phyloP scores from a whole-genome alignment of 805 yeast genomes.

The Kodamaea laetipori region DNA sequence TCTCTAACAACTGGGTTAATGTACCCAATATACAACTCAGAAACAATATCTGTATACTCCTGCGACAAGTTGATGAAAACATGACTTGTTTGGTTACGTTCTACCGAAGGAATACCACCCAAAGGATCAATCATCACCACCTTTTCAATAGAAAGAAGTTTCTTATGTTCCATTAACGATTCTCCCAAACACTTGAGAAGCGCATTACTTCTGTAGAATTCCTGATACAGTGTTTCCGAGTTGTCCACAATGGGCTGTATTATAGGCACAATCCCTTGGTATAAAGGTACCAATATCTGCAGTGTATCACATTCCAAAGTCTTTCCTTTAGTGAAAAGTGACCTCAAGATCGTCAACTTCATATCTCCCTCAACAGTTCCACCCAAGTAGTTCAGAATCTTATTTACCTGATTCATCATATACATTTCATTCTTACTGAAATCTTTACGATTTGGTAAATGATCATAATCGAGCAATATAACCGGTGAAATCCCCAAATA shows the following conservation, averaged over 20 bases:
- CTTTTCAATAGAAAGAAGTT: slow-evolving; percentile 67
- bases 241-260: slow-evolving; percentile 53
- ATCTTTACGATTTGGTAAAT: slow-evolving; percentile 20
- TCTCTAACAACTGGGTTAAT: slow-evolving; percentile 47
- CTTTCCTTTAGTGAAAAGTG: slow-evolving; percentile 29
- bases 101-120: slow-evolving; percentile 92
- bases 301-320: slow-evolving; percentile 20
- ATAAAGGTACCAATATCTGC: slow-evolving; percentile 30
- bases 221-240: slow-evolving; percentile 23
- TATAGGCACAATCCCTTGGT: slow-evolving; percentile 59
- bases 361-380: slow-evolving; percentile 23
- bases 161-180: slow-evolving; percentile 25
- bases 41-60: slow-evolving; percentile 66
- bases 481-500: slow-evolving; percentile 76
- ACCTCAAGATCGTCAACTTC: slow-evolving; percentile 29
- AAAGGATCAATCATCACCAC: slow-evolving; percentile 72
- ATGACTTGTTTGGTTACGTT: slow-evolving; percentile 79
- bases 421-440: slow-evolving; percentile 36
- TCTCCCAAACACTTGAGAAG: slow-evolving; percentile 30
- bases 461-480: slow-evolving; percentile 40
- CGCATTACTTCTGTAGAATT: slow-evolving; percentile 24
- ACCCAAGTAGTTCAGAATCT: slow-evolving; percentile 25
- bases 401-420: slow-evolving; percentile 35
- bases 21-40: slow-evolving; percentile 65
- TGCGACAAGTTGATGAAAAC: slow-evolving; percentile 84